phyloP scores from a whole-genome alignment of 768 basidiomycete genomes.

The Suillus tomentosus region DNA sequence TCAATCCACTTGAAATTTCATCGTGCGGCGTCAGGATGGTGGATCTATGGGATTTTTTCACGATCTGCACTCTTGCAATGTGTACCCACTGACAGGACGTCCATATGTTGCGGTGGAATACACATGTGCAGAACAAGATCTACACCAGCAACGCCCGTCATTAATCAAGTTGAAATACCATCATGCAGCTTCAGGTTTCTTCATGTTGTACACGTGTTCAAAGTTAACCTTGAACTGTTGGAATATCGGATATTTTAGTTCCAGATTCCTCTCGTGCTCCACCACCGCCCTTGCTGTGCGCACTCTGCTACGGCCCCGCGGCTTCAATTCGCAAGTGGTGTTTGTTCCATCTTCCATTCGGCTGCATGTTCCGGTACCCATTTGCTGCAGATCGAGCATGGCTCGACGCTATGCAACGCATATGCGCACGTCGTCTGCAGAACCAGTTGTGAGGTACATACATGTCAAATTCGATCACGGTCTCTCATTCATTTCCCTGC shows the following conservation, averaged over 20 bases:
- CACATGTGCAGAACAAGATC: not conserved
- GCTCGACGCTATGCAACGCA: not conserved
- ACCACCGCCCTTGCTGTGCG: not conserved
- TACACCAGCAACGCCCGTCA: not conserved
- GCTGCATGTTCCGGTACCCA: not conserved
- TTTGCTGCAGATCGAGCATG: not conserved
- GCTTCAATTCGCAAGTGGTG: not conserved
- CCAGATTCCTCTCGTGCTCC: not conserved
- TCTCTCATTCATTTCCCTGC: not conserved
- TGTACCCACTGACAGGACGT: not conserved
- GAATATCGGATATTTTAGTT: not conserved
- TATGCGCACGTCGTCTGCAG: not conserved
- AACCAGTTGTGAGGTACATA: not conserved
- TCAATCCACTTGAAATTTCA: not conserved
- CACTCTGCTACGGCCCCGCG: not conserved
- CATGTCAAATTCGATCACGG: not conserved
- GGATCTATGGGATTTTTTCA: not conserved
- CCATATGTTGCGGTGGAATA: not conserved
- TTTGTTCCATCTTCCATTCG: not conserved
- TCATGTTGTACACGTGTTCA: not conserved
- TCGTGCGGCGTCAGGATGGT: not conserved
- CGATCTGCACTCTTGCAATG: not conserved
- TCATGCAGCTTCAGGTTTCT: not conserved
- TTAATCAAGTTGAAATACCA: not conserved
- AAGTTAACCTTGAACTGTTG: conserved; percentile 1